Percentiles rank a stretch among this genome's conserved stretches.
phyloP scores from a whole-genome alignment of 441 rosid genomes.

The Codiaeum variegatum region DNA sequence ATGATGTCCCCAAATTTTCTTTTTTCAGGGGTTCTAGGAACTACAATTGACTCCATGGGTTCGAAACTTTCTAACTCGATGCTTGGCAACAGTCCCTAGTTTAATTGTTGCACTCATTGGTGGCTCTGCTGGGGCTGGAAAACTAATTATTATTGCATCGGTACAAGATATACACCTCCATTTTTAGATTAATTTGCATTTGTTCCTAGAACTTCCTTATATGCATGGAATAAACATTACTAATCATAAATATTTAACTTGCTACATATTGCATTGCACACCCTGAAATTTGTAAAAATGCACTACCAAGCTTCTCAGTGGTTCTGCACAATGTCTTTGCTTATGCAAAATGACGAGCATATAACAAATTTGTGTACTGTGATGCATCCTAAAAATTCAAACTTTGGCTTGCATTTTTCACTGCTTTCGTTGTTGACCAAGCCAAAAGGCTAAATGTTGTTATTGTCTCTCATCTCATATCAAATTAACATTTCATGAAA shows the following conservation, averaged over 20 bases:
- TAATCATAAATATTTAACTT: background rate
- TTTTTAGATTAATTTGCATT: background rate
- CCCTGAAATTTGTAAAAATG: background rate
- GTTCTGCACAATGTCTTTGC: background rate
- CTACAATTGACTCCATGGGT: slow-evolving; percentile 74
- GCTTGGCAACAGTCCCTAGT: slow-evolving; percentile 89
- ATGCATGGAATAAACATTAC: background rate
- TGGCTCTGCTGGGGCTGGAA: slow-evolving; percentile 90
- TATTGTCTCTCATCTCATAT: background rate
- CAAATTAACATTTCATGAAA: slow-evolving; percentile 10
- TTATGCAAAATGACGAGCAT: background rate
- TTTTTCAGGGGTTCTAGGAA: slow-evolving; percentile 69
- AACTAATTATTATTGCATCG: slow-evolving; percentile 84
- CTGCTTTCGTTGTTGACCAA: background rate
- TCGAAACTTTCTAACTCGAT: slow-evolving; percentile 74
- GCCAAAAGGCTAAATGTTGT: background rate
- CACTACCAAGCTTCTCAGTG: background rate
- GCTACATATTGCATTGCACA: background rate
- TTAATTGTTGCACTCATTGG: slow-evolving; percentile 81
- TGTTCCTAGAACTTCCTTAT: background rate
- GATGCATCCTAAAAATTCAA: background rate
- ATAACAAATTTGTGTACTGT: background rate
- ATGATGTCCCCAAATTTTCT: slow-evolving; percentile 6
- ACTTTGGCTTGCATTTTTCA: background rate
- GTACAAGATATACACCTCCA: slow-evolving; percentile 33